Percentiles rank a stretch among this genome's conserved stretches.
Conservation (phyloP, 768 basidiomycete genomes). For the Tulasnella sp. region DNA sequence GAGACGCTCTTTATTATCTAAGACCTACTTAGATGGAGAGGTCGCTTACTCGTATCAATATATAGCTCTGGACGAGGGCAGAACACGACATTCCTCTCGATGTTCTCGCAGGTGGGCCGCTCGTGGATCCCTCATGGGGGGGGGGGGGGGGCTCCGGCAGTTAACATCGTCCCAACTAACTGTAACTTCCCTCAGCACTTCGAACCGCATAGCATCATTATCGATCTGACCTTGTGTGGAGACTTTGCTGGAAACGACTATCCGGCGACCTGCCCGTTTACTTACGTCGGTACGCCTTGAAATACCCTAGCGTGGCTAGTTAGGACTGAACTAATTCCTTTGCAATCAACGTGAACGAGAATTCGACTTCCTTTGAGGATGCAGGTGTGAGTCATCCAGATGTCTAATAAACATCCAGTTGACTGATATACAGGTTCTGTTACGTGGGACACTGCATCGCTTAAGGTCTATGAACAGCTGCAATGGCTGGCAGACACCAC, state of each 20-base stretch:
- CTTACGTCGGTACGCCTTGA: constrained; percentile 15
- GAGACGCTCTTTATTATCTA: too few species aligned
- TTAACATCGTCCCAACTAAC: constrained; percentile 23
- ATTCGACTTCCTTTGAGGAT: constrained; percentile 44
- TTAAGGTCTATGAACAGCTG: too few species aligned
- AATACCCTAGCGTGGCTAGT: constrained; percentile 11
- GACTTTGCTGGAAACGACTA: constrained; percentile 18
- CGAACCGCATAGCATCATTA: constrained; percentile 18
- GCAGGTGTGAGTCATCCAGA: constrained; percentile 32
- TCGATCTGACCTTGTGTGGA: constrained; percentile 21
- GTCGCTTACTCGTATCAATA: constrained; percentile 15
- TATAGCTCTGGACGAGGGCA: constrained; percentile 14
- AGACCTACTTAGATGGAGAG: constrained; percentile 20
- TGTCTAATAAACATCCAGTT: too few species aligned
- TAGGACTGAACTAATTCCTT: not conserved
- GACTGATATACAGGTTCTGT: too few species aligned
- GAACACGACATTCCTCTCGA: constrained; percentile 17
- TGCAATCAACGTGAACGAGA: constrained; percentile 39
- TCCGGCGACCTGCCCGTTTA: constrained; percentile 18
- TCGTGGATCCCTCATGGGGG: not conserved
- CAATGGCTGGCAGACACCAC: too few species aligned
- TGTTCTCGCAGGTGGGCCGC: constrained; percentile 9
- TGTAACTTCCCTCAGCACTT: constrained; percentile 27
- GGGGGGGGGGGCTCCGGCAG: constrained; percentile 11
- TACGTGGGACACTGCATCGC: too few species aligned